Evolutionary conservation across 106 monocot genomes (phyloP), one percentile per base, ranked within the genome.

Genomic region (Acorus gramineus): DNA sequence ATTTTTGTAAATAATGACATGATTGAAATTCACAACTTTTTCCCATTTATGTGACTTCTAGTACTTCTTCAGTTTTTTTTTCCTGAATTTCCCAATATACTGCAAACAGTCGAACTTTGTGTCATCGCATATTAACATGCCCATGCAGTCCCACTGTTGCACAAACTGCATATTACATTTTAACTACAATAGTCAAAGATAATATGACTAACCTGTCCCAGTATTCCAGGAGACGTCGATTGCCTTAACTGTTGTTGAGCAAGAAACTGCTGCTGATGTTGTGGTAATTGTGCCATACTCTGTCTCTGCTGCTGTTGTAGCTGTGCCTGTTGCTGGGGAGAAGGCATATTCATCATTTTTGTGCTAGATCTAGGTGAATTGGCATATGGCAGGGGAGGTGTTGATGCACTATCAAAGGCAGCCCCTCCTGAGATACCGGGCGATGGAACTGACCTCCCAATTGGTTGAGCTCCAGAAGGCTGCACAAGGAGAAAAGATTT

Each of bases 311-410:
- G 92, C 53, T 84, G 91, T 56, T 73, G 84, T 47, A 28, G 28
- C 28, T 68, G 78, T 59, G 76, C 52, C 53, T 94, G 93, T 56
- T 89, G 89, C 74, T 91, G 95, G 13, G 90, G 95, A 57, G 95
- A 90, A 61, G 95, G 78, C 45, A 81, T 87, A 60, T 90, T 96
- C 86, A 90, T 85, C 44, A 91, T 82, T 69, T 83, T 96, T 57
- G 87, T 67, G 55, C 80, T 64, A 54, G 95, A 96, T 74, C 87
- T 73, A 71, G 95, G 95, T 43, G 95, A 96, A 64, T 87, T 90
- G 28, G 78, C 79, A 78, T 90, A 86, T 68, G 79, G 68, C 68
- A 85, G 71, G 59, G 95, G 95, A 60, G 95, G 90, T n/a, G 95
- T 96, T 0, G 95, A 87, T 69, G 72, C 82, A 75, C 82, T 91